These are phyloP conservation scores for Pilobolus umbonatus DNA, from an alignment of 192 early-diverging fungal species.

Conservation along the genomic window DNA sequence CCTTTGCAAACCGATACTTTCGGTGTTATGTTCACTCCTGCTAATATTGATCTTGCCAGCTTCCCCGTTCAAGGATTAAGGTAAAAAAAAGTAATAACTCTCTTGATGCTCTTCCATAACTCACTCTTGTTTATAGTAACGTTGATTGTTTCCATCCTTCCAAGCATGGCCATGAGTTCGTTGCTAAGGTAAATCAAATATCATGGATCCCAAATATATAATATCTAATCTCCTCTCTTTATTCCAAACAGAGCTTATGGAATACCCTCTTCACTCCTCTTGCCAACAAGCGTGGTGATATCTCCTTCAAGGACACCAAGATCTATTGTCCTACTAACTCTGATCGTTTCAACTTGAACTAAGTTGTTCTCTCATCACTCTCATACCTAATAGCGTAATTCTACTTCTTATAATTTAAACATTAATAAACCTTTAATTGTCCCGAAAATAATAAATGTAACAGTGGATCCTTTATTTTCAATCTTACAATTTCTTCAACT, in stretches of 20 bases:
- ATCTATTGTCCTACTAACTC: background rate
- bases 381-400: too few relatives aligned
- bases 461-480: too few relatives aligned
- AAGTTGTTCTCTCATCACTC: too few relatives aligned
- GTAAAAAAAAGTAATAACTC: conserved; percentile 3
- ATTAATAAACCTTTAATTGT: too few relatives aligned
- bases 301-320: background rate
- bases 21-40: conserved; percentile 15
- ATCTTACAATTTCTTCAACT: too few relatives aligned
- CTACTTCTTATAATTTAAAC: too few relatives aligned
- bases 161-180: conserved; percentile 13
- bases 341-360: background rate
- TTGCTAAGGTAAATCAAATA: conserved; percentile 9
- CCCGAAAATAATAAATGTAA: too few relatives aligned
- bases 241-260: conserved; percentile 12
- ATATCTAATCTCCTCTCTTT: too few relatives aligned
- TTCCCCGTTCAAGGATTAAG: conserved; percentile 16
- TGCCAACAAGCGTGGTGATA: background rate
- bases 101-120: background rate
- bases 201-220: background rate
- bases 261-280: conserved; percentile 18
- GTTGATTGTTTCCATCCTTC: conserved; percentile 24
- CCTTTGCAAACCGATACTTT: conserved; percentile 1
- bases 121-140: conserved; percentile 5
- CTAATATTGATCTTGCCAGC: background rate